Percentiles rank a stretch among this genome's conserved stretches.
phyloP scores from a whole-genome alignment of 495 filamentous ascomycete species.

The Penicillium waksmanii region DNA sequence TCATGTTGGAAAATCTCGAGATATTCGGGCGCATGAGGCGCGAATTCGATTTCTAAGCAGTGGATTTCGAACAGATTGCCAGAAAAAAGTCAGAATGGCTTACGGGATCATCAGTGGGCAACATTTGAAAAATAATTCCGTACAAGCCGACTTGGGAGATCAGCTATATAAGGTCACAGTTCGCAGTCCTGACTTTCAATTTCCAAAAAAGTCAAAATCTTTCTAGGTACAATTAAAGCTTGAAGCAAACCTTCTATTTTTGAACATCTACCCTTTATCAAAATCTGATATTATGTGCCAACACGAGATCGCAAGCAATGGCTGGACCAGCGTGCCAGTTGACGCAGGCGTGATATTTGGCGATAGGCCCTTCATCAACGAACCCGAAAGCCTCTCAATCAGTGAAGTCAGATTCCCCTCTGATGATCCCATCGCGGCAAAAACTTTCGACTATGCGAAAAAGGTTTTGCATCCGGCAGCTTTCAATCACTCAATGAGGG shows the following conservation, averaged over 20 bases:
- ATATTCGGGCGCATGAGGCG: no score
- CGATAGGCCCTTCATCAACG: slow-evolving; percentile 26
- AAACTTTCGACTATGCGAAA: slow-evolving; percentile 29
- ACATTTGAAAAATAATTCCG: no score
- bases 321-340: slow-evolving; percentile 33
- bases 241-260: no score
- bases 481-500: slow-evolving; percentile 76
- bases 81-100: no score
- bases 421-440: slow-evolving; percentile 26
- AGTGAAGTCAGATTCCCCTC: slow-evolving; percentile 29
- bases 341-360: slow-evolving; percentile 34
- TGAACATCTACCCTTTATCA: neutral
- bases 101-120: no score
- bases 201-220: no score
- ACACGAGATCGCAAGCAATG: slow-evolving; percentile 27
- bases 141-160: no score
- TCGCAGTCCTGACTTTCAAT: no score
- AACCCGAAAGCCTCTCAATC: slow-evolving; percentile 16
- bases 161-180: no score
- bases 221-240: no score
- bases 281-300: slow-evolving; percentile 26
- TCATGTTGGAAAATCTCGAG: neutral
- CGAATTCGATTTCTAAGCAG: neutral
- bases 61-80: neutral
- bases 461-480: slow-evolving; percentile 45